These are phyloP conservation scores for Colletotrichum sp. DNA, from an alignment of 2,329 filamentous ascomycete genomes.

Conservation along the genomic window DNA sequence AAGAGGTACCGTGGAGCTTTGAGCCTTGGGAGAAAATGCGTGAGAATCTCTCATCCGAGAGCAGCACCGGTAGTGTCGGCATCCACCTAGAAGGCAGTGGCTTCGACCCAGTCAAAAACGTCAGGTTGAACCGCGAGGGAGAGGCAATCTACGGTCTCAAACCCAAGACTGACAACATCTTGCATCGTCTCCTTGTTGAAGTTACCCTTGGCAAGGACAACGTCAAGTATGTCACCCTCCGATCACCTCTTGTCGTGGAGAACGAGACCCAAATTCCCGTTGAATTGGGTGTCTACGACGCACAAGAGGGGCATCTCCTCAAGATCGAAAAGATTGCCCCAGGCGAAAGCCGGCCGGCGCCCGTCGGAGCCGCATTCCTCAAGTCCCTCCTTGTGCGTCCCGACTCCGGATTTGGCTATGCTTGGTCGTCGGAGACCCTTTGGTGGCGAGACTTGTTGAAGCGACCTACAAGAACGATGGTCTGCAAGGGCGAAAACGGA, in stretches of 20 bases:
- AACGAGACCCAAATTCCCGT: constrained; percentile 97
- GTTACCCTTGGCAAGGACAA: constrained; percentile 92
- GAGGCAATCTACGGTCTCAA: constrained; percentile 89
- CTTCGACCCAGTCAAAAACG: constrained; percentile 88
- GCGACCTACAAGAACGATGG: constrained; percentile 83
- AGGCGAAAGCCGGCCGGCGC: constrained; percentile 86
- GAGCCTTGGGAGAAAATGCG: constrained; percentile 97
- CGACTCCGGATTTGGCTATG: constrained; percentile 95
- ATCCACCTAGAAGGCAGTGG: constrained; percentile 90
- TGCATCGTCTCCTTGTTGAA: constrained; percentile 91
- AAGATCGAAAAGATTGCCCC: constrained; percentile 98
- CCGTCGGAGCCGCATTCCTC: constrained; percentile 89
- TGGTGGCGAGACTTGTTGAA: constrained; percentile 94
- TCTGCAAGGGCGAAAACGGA: constrained; percentile 84
- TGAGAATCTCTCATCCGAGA: constrained; percentile 88
- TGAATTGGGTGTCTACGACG: constrained; percentile 90
- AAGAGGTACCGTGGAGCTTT: constrained; percentile 94
- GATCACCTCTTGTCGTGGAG: constrained; percentile 89
- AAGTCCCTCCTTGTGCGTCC: constrained; percentile 89
- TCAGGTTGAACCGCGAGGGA: constrained; percentile 92
- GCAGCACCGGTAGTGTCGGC: constrained; percentile 77
- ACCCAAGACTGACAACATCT: constrained; percentile 82
- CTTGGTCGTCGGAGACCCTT: constrained; percentile 88
- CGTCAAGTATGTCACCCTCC: constrained; percentile 96
- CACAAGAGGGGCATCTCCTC: constrained; percentile 84